These are phyloP conservation scores for Aspergillus pseudoviridinutans DNA, from an alignment of 2,329 filamentous ascomycete genomes.

Conservation along the genomic window DNA sequence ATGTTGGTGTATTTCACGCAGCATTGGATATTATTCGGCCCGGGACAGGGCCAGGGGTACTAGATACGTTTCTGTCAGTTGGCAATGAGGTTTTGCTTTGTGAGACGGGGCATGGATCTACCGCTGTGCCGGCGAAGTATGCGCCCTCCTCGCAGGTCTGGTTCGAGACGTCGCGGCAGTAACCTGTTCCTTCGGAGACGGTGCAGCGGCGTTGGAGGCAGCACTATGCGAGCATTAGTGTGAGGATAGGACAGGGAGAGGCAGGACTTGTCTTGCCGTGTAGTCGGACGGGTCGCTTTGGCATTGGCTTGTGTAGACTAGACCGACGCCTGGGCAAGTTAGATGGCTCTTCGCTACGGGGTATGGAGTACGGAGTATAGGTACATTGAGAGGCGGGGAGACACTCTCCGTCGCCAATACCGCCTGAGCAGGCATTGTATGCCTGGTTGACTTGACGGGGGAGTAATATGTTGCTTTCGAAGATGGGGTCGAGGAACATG, in stretches of 20 bases:
- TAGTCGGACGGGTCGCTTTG: background rate
- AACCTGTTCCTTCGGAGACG: conserved; percentile 2
- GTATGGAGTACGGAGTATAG: background rate
- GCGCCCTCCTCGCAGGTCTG: conserved; percentile 8
- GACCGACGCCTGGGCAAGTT: conserved; percentile 3
- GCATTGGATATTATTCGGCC: conserved; percentile 5
- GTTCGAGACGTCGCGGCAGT: conserved; percentile 6
- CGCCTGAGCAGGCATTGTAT: background rate
- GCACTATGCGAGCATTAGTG: conserved; percentile 1
- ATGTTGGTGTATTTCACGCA: conserved; percentile 8
- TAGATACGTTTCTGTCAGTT: background rate
- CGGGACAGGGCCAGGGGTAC: conserved; percentile 6
- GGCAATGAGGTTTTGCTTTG: no score
- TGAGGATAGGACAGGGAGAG: no score
- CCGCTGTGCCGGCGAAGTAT: conserved; percentile 3
- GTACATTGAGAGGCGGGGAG: conserved; percentile 3
- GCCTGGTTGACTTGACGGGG: background rate
- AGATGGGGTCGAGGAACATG: background rate
- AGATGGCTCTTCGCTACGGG: no score
- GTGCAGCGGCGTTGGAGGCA: conserved; percentile 5
- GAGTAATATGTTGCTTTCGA: background rate
- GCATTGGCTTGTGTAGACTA: conserved; percentile 9
- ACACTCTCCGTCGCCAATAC: conserved; percentile 3
- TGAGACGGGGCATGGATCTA: background rate
- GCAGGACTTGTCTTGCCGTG: background rate